Evolutionary conservation across 345 rosid genomes (phyloP).

Genomic region (Eucalyptus polyanthemos): DNA sequence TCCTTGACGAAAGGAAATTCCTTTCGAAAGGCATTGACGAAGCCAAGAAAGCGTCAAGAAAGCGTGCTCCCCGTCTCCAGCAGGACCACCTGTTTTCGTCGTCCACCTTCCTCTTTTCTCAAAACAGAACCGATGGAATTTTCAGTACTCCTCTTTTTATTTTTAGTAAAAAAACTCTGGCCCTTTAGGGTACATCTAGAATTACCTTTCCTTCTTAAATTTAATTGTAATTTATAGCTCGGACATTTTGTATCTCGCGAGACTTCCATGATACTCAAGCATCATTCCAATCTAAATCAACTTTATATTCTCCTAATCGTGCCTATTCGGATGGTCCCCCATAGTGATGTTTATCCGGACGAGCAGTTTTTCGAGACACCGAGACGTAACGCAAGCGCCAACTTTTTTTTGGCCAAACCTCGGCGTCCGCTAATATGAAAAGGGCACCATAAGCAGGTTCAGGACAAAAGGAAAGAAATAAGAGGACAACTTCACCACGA

Average conservation of each 20-base stretch:
- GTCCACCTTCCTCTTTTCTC: background rate
- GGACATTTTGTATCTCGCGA: no score
- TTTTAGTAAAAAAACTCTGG: no score
- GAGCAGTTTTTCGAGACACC: background rate
- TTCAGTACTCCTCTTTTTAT: no score
- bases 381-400: background rate
- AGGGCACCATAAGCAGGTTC: background rate
- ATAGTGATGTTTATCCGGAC: background rate
- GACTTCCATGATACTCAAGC: background rate
- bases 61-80: background rate
- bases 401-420: background rate
- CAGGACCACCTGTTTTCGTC: background rate
- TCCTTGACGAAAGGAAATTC: background rate
- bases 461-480: background rate
- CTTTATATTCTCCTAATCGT: background rate
- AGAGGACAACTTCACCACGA: background rate
- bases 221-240: no score
- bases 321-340: no score
- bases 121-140: background rate
- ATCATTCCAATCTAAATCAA: background rate
- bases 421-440: background rate
- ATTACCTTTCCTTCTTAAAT: background rate
- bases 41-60: background rate
- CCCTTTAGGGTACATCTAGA: background rate
- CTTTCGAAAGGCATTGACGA: background rate